Evolutionary conservation across 2,329 filamentous ascomycete species (phyloP), one percentile per base, ranked within the genome.

Genomic region (Curvularia spicifera): DNA sequence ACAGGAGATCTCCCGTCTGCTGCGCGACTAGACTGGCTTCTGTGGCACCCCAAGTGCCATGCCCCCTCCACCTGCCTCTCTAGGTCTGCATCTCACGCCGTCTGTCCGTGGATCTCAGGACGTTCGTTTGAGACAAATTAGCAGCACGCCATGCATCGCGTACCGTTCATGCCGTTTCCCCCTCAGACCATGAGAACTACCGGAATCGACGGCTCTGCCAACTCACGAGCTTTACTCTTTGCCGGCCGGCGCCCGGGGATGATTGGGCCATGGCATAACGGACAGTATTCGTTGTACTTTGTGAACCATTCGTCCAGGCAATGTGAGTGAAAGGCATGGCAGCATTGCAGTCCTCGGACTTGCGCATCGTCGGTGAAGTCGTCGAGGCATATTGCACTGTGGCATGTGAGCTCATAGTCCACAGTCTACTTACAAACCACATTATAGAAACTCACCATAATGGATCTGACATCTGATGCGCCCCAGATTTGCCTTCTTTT

Each of bases 241-340:
- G 28, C n/a, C 13, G 47, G 31, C 40, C 57, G 66, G 13, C 57
- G 48, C 24, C 68, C 68, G 7, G 72, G 71, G 51, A 78, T 68
- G 39, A 78, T 78, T 8, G 73, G 66, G 18, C 71, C 59, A 48
- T 77, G 76, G 43, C 76, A 78, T 18, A 78, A 67, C 42, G 76
- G 76, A 57, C 76, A 78, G 55, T 67, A 76, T 33, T 77, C 74
- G 52, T 78, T 76, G 51, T 64, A 75, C 26, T 73, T 63, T 26
- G 63, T 65, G 52, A 73, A 78, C 75, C 75, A 78, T 43, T 75
- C 72, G 58, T 77, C 76, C 15, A 78, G 61, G 29, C 76, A 78
- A 6, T 64, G 58, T 43, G 73, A 66, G 47, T 78, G 76, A 57
- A 77, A 78, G 12, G 74, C 72, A 53, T 78, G 76, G 18, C 65